These are phyloP conservation scores for Tilletiopsis washingtonensis DNA, from an alignment of 1,284 basidiomycete genomes.

Conservation along the genomic window DNA sequence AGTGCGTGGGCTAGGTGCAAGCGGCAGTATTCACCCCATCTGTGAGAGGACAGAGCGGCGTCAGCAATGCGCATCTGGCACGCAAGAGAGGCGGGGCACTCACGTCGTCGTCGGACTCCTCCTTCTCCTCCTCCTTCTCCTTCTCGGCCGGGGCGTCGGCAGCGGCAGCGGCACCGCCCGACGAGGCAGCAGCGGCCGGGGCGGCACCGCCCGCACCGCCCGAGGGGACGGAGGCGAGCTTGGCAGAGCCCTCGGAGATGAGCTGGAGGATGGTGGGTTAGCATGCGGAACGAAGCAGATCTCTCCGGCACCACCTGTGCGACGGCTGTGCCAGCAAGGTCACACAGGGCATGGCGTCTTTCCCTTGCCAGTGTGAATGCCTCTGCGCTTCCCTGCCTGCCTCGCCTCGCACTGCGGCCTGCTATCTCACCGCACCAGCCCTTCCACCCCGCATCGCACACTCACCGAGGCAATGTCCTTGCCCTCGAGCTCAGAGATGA, in stretches of 20 bases:
- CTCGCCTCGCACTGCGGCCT: too few relatives aligned
- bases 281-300: too few relatives aligned
- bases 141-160: constrained; percentile 59
- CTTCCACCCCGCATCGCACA: constrained; percentile 15
- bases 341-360: too few relatives aligned
- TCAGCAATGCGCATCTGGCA: not conserved
- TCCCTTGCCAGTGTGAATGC: too few relatives aligned
- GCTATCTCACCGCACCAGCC: not conserved
- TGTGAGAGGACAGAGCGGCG: constrained; percentile 1
- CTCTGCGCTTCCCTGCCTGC: too few relatives aligned
- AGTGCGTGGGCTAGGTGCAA: too few relatives aligned
- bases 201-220: constrained; percentile 42
- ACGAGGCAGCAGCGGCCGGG: constrained; percentile 42
- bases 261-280: too few relatives aligned
- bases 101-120: constrained; percentile 33
- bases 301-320: too few relatives aligned
- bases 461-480: constrained; percentile 77
- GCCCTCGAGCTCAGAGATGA: constrained; percentile 85
- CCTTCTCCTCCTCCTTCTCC: constrained; percentile 47
- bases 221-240: constrained; percentile 77
- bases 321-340: too few relatives aligned
- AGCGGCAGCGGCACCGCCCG: constrained; percentile 58
- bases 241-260: constrained; percentile 83
- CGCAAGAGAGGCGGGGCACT: not conserved
- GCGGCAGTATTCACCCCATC: too few relatives aligned